phyloP scores from a whole-genome alignment of 768 basidiomycete species.

The Coprinopsis sp. region DNA sequence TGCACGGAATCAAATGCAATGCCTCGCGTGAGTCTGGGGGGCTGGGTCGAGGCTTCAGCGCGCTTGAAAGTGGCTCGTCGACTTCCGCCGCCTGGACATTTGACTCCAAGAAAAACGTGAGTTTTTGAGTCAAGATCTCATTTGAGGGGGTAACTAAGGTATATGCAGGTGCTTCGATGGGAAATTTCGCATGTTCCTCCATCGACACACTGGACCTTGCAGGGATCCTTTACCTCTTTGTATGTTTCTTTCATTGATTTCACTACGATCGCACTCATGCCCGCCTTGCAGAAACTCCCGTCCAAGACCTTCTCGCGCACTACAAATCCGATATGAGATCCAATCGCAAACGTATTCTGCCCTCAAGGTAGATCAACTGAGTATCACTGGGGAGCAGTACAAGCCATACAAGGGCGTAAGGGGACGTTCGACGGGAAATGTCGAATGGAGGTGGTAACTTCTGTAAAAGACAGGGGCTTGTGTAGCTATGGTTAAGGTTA shows the following conservation, averaged over 20 bases:
- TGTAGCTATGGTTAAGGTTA: not conserved
- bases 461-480: not conserved
- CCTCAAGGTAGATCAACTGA: constrained; percentile 82
- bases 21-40: constrained; percentile 54
- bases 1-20: constrained; percentile 68
- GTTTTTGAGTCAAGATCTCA: not conserved
- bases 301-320: constrained; percentile 68
- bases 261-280: not conserved
- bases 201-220: constrained; percentile 66
- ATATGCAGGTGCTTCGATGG: constrained; percentile 66
- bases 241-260: constrained; percentile 28
- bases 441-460: constrained; percentile 63
- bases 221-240: constrained; percentile 71
- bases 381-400: constrained; percentile 71
- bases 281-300: constrained; percentile 25
- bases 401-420: constrained; percentile 93
- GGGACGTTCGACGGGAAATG: constrained; percentile 55
- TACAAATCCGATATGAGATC: constrained; percentile 69
- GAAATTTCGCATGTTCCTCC: constrained; percentile 64
- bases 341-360: constrained; percentile 71
- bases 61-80: constrained; percentile 27
- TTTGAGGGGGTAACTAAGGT: not conserved
- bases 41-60: constrained; percentile 30
- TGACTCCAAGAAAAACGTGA: constrained; percentile 52
- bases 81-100: constrained; percentile 72